Percentiles rank a stretch among this genome's conserved stretches.
Evolutionary conservation across 1,284 basidiomycete genomes (phyloP).

Genomic region (Wallemia ichthyophaga): DNA sequence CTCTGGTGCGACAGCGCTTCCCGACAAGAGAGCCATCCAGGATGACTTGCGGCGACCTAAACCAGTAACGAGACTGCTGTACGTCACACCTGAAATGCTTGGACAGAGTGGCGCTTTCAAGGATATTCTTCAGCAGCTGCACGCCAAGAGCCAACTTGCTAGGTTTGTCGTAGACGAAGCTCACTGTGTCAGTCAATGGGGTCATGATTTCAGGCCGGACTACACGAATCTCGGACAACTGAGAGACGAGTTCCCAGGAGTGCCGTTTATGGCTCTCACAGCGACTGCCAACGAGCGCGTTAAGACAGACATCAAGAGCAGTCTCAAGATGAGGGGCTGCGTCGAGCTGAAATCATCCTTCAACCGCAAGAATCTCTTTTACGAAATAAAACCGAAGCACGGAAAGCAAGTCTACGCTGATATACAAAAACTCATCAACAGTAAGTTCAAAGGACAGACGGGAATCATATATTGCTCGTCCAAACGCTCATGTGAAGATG

Average conservation of each 20-base stretch:
- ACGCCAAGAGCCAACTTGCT: conserved; percentile 30
- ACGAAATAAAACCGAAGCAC: conserved; percentile 37
- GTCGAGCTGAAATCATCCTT: conserved; percentile 48
- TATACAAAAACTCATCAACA: conserved; percentile 41
- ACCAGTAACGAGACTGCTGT: conserved; percentile 30
- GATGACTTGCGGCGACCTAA: conserved; percentile 19
- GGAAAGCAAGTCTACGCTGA: conserved; percentile 24
- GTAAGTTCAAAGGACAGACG: conserved; percentile 27
- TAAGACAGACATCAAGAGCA: conserved; percentile 42
- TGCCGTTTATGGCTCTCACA: conserved; percentile 86
- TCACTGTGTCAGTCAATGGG: conserved; percentile 43
- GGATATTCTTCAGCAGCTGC: conserved; percentile 27
- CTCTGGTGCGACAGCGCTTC: conserved; percentile 26
- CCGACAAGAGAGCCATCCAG: conserved; percentile 17
- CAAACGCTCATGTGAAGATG: conserved; percentile 41
- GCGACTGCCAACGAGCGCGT: conserved; percentile 63
- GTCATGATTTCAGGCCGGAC: conserved; percentile 18
- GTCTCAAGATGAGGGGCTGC: conserved; percentile 32
- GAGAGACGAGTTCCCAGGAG: conserved; percentile 35
- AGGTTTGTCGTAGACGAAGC: conserved; percentile 90
- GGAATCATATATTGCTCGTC: conserved; percentile 70
- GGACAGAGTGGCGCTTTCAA: conserved; percentile 30
- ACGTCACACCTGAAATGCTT: conserved; percentile 81
- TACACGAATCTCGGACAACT: conserved; percentile 29
- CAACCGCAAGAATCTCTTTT: conserved; percentile 69